Base-by-base conservation (phyloP, 495 filamentous ascomycete genomes). In the Sordaria brevicollis region DNA sequence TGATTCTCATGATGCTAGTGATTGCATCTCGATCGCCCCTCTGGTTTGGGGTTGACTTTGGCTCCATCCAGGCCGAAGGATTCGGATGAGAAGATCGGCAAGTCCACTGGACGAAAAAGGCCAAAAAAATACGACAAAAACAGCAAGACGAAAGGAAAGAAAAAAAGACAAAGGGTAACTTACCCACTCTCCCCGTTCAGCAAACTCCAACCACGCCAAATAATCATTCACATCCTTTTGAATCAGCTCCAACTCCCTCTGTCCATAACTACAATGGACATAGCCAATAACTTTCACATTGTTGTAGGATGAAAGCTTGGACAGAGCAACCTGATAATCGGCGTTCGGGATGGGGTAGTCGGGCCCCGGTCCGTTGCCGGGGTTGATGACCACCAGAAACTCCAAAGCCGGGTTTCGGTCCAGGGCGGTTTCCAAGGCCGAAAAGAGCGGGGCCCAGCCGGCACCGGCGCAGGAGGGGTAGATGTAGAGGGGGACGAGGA, bases 311-410 rank as follows among this genome's bases (percentile, higher is more conserved):
- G 82, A 77, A 34, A 88, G 79, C 35, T 69, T 77, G 1, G 81
- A 79, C 25, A 88, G 78, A 70, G 83, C 85, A 4, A 75, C 76
- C 8, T 80, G 81, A 72, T 89, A 88, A 75, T 86, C 85, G 62
- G 73, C 79, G 72, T 87, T 83, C 1, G 86, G 86, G 38, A 79
- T 65, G 9, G 79, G 43, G 66, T 76, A 57, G 25, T 57, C 70
- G 36, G 77, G 69, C 25, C 86, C 86, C 13, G 87, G 87, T 1
- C 87, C 87, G 66, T 79, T 86, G 65, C 79, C 76, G 34, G 86
- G 87, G 70, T 89, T 89, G 73, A 88, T 78, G 69, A 89, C 80
- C 38, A 87, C 79, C 8, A 81, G 79, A 74, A 88, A 89, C 70
- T 81, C 79, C 68, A 85, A 7, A 74, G 66, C 79, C 41, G 13